Evolutionary conservation across 2,329 filamentous ascomycete species (phyloP).

Genomic region (Didymella glomerata): DNA sequence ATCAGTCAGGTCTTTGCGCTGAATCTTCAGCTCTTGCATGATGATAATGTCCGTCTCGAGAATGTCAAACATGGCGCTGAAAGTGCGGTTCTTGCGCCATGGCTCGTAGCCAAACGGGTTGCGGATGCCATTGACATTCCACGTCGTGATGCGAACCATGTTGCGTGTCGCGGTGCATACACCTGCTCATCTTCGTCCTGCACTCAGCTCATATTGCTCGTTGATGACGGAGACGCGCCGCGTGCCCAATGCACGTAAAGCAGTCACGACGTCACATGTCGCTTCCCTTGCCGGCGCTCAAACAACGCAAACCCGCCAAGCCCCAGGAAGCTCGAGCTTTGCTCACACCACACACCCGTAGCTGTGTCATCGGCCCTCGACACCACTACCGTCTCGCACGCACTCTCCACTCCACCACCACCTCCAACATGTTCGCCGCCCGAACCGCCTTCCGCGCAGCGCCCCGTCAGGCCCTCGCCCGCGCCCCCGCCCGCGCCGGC

Average conservation of each 20-base stretch:
- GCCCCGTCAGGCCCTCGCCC: slow-evolving; percentile 66
- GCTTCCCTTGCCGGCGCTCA: slow-evolving; percentile 1
- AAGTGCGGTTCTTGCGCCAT: slow-evolving; percentile 59
- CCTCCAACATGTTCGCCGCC: slow-evolving; percentile 48
- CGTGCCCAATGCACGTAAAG: slow-evolving; percentile 19
- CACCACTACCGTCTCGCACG: slow-evolving; percentile 22
- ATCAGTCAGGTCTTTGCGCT: slow-evolving; percentile 87
- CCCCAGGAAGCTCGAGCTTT: slow-evolving; percentile 24
- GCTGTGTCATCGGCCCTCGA: slow-evolving; percentile 31
- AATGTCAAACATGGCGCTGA: slow-evolving; percentile 85
- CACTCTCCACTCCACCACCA: slow-evolving; percentile 41
- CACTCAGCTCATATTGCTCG: slow-evolving; percentile 7
- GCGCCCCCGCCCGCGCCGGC: slow-evolving; percentile 70
- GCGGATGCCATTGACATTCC: slow-evolving; percentile 64
- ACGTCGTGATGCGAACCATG: slow-evolving; percentile 79
- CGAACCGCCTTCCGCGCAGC: slow-evolving; percentile 52
- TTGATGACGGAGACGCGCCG: slow-evolving; percentile 24
- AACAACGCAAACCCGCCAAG: slow-evolving; percentile 40
- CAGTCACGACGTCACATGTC: slow-evolving; percentile 38
- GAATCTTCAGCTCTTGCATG: slow-evolving; percentile 97
- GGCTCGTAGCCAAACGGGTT: slow-evolving; percentile 64
- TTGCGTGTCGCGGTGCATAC: slow-evolving; percentile 21
- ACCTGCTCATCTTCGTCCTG: slow-evolving; percentile 19
- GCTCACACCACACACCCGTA: slow-evolving; percentile 34
- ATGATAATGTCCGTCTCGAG: slow-evolving; percentile 92